Evolutionary conservation across 345 rosid genomes (phyloP).

Genomic region (Diplotaxis tenuifolia): DNA sequence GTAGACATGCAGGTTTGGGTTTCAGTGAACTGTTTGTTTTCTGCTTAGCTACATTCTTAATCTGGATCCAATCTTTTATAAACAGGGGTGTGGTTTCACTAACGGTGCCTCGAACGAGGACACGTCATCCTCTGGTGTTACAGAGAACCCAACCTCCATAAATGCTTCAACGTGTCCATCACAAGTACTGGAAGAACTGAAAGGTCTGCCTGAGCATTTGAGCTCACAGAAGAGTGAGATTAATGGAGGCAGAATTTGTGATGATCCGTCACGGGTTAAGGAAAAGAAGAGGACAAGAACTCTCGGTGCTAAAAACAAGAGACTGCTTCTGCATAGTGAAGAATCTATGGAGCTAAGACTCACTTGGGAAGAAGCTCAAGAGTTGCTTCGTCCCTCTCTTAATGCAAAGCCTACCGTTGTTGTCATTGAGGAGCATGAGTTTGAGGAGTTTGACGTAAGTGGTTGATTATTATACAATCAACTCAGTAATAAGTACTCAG

Average conservation of each 20-base stretch:
- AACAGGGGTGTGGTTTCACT: slow-evolving; percentile 46
- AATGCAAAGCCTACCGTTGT: slow-evolving; percentile 52
- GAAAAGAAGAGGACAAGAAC: slow-evolving; percentile 71
- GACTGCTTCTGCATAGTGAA: slow-evolving; percentile 66
- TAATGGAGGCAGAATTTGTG: slow-evolving; percentile 41
- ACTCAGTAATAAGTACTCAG: background rate
- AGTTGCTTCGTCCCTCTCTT: slow-evolving; percentile 79
- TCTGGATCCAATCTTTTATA: slow-evolving; percentile 1
- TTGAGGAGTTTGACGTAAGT: slow-evolving; percentile 89
- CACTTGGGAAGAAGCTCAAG: slow-evolving; percentile 94
- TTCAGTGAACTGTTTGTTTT: background rate
- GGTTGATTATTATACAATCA: background rate
- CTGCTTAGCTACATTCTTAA: slow-evolving; percentile 1
- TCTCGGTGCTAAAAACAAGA: slow-evolving; percentile 74
- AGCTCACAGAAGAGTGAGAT: slow-evolving; percentile 46
- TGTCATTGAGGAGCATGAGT: slow-evolving; percentile 69
- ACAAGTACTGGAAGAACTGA: slow-evolving; percentile 39
- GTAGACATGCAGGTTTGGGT: slow-evolving; percentile 52
- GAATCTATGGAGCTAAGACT: slow-evolving; percentile 72
- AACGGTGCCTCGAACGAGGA: slow-evolving; percentile 51
- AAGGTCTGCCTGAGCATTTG: slow-evolving; percentile 43
- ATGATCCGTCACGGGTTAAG: slow-evolving; percentile 35
- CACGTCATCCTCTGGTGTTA: slow-evolving; percentile 49
- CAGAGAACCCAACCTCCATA: slow-evolving; percentile 43
- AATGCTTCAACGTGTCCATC: slow-evolving; percentile 45